Conservation (phyloP, 1,139 yeast genomes). For the Eremothecium gossypii region DNA sequence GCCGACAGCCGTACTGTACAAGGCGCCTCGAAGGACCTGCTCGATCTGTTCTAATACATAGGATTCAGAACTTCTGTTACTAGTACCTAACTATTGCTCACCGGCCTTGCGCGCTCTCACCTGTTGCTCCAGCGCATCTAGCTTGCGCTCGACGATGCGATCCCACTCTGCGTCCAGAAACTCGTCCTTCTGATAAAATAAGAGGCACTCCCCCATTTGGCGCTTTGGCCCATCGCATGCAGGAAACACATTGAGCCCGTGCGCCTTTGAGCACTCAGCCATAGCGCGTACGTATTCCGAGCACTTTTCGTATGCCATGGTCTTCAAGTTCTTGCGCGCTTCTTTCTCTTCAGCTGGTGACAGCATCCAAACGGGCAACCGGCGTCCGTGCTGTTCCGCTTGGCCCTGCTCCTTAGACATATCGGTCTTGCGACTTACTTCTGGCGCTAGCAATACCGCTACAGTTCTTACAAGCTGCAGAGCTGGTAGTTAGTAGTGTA, state of each 20-base stretch:
- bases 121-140: constrained; percentile 28
- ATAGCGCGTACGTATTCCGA: constrained; percentile 51
- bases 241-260: constrained; percentile 49
- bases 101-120: constrained; percentile 11
- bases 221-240: constrained; percentile 49
- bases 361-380: constrained; percentile 71
- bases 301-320: constrained; percentile 61
- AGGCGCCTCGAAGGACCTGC: constrained; percentile 39
- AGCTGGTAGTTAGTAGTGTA: too few relatives aligned
- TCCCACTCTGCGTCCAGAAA: constrained; percentile 69
- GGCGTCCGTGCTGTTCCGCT: constrained; percentile 7
- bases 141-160: constrained; percentile 47
- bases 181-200: constrained; percentile 50
- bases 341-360: constrained; percentile 81
- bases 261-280: constrained; percentile 46
- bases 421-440: too few relatives aligned
- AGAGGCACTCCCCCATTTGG: constrained; percentile 64
- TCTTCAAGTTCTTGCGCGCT: constrained; percentile 70
- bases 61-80: background rate
- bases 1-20: constrained; percentile 4
- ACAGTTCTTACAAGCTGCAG: too few relatives aligned
- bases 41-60: constrained; percentile 43
- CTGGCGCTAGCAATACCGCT: too few relatives aligned
- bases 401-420: too few relatives aligned
- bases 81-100: background rate